Evolutionary conservation across 2,329 filamentous ascomycete species (phyloP).

Genomic region (Claviceps africana): DNA sequence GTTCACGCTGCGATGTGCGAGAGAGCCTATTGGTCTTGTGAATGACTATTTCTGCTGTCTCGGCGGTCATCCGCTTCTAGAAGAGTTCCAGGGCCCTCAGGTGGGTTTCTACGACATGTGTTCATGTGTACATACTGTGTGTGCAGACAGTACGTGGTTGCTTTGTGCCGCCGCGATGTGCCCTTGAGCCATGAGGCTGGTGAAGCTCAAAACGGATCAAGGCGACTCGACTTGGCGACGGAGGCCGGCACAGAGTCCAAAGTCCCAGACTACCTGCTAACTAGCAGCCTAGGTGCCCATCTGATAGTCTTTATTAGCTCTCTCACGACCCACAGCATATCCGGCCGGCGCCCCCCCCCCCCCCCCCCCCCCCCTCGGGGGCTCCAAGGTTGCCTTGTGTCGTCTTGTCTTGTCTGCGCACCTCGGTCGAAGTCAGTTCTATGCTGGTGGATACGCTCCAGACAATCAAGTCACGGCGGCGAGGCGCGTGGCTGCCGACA

Average conservation of each 20-base stretch:
- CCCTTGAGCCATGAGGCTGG: constrained; percentile 8
- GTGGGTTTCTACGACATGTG: constrained; percentile 7
- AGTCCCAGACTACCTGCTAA: too few relatives aligned
- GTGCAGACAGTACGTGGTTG: constrained; percentile 14
- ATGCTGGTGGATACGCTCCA: neutral
- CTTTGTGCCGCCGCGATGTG: constrained; percentile 14
- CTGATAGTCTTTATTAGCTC: neutral
- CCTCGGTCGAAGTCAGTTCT: constrained; percentile 2
- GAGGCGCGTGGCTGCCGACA: constrained; percentile 1
- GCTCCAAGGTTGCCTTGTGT: neutral
- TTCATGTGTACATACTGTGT: too few relatives aligned
- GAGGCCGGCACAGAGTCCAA: too few relatives aligned
- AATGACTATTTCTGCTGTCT: constrained; percentile 6
- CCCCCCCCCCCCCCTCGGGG: neutral
- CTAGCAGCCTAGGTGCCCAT: neutral
- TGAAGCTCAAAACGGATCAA: neutral
- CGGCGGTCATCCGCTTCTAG: constrained; percentile 17
- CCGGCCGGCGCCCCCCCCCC: neutral
- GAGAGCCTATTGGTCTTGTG: neutral
- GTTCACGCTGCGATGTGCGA: neutral
- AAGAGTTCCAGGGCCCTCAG: constrained; percentile 16
- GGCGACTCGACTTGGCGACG: neutral
- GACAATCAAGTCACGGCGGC: constrained; percentile 6
- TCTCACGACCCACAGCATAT: constrained; percentile 2
- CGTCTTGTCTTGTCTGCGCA: constrained; percentile 4